Evolutionary conservation across 257 asterid species (phyloP).

Genomic region (Fraxinus anomala): DNA sequence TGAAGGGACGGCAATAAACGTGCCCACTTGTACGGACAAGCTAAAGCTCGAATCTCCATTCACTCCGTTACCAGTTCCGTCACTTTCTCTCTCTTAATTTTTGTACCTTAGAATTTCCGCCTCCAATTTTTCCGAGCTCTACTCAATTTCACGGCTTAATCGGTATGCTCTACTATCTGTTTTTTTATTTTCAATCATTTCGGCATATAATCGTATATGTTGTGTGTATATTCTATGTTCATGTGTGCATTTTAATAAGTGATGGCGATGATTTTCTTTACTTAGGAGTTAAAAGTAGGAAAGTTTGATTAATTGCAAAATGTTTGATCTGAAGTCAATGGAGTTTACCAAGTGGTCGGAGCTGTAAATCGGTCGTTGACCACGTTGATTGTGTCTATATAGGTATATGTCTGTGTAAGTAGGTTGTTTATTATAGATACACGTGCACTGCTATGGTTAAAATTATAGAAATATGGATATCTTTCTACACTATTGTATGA

Average conservation of each 20-base stretch:
- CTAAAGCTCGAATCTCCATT: background rate
- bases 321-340: background rate
- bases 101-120: background rate
- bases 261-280: background rate
- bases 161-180: background rate
- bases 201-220: background rate
- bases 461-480: background rate
- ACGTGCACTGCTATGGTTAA: background rate
- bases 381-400: background rate
- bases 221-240: background rate
- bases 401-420: background rate
- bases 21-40: constrained; percentile 2
- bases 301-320: background rate
- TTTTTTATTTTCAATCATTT: background rate
- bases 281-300: background rate
- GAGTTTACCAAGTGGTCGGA: background rate
- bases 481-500: background rate
- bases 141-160: background rate
- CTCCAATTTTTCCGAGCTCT: background rate
- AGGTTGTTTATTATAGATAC: background rate
- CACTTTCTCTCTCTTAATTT: background rate
- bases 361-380: constrained; percentile 3
- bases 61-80: background rate
- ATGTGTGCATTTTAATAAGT: background rate
- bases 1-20: constrained; percentile 1